A percentile compares a stretch with the other conserved stretches of the same genome.
Conservation (phyloP, 805 yeast genomes). For the Wickerhamomyces pijperi region DNA sequence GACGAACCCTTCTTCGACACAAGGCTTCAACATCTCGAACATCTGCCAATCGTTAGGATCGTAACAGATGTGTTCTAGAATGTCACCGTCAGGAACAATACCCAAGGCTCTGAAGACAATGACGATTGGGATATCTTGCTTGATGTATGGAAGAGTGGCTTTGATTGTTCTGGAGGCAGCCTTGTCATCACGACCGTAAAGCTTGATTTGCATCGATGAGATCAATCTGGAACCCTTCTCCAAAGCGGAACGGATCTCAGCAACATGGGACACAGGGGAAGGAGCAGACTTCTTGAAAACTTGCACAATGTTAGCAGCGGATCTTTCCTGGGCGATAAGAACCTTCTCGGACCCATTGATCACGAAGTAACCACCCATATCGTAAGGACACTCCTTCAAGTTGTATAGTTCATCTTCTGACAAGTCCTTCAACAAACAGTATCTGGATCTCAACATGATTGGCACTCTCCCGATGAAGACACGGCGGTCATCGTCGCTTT, state of each 20-base stretch:
- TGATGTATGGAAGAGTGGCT: constrained; percentile 93
- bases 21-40: constrained; percentile 97
- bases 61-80: constrained; percentile 93
- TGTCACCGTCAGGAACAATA: constrained; percentile 98
- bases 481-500: constrained; percentile 50
- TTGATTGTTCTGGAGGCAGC: constrained; percentile 78
- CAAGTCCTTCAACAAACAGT: constrained; percentile 83
- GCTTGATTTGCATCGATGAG: constrained; percentile 86
- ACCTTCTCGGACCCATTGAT: constrained; percentile 98
- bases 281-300: constrained; percentile 97
- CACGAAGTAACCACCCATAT: constrained; percentile 98
- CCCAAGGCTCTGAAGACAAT: constrained; percentile 97
- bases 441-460: constrained; percentile 93
- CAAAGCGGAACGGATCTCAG: constrained; percentile 92
- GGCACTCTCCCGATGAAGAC: constrained; percentile 96
- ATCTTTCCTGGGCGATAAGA: constrained; percentile 95
- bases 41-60: constrained; percentile 98
- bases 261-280: constrained; percentile 90
- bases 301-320: constrained; percentile 97
- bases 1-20: constrained; percentile 98
- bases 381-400: constrained; percentile 96
- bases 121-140: constrained; percentile 94
- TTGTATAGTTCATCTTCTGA: constrained; percentile 91
- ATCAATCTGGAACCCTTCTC: constrained; percentile 96
- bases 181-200: constrained; percentile 72